Conservation (phyloP, 768 basidiomycete genomes). For the Rubroboletus pulcherrimus region DNA sequence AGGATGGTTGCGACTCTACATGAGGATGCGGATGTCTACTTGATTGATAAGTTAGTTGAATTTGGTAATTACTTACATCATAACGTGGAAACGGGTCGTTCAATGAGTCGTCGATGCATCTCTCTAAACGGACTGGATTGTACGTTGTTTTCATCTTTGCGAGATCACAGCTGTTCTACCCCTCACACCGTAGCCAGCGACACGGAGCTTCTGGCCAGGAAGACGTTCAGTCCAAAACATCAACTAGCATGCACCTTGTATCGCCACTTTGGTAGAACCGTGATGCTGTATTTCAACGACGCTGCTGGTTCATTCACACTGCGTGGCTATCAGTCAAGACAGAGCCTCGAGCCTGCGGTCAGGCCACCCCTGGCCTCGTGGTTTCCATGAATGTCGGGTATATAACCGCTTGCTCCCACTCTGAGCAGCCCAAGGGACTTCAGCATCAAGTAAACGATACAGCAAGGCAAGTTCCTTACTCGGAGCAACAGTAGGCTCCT, state of each 20-base stretch:
- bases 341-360: slow-evolving; percentile 1
- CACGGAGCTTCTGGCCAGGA: not conserved
- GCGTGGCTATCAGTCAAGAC: not conserved
- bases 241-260: not conserved
- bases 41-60: too few species aligned
- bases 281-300: not conserved
- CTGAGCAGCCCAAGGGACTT: not conserved
- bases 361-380: slow-evolving; percentile 7
- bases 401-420: not conserved
- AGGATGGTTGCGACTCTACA: not conserved
- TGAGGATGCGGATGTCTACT: not conserved
- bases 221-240: not conserved
- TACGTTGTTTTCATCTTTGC: not conserved
- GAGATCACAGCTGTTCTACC: not conserved
- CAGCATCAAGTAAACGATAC: not conserved
- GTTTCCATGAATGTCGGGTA: not conserved
- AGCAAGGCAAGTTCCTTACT: not conserved
- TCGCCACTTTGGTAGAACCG: not conserved
- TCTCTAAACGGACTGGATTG: not conserved
- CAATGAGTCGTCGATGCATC: not conserved
- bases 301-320: not conserved
- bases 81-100: too few species aligned
- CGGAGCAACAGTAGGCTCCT: not conserved
- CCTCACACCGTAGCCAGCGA: not conserved
- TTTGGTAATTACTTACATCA: too few species aligned